These are phyloP conservation scores for Coemansia sp. DNA, from an alignment of 192 early-diverging fungal species.

Conservation along the genomic window DNA sequence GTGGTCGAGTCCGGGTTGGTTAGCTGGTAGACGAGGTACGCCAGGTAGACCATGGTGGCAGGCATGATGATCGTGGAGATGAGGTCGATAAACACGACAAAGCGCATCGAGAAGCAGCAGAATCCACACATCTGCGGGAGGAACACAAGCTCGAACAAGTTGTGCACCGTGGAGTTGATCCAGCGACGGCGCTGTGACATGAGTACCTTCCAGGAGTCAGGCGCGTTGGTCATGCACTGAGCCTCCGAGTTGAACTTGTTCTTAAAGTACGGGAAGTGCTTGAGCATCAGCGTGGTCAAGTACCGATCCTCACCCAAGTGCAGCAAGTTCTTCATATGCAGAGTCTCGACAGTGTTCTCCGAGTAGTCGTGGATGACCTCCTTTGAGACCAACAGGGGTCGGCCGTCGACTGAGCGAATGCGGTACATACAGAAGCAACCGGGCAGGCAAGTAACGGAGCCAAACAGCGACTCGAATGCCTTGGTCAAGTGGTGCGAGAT, in stretches of 20 bases:
- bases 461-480: conserved; percentile 97
- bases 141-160: conserved; percentile 90
- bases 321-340: conserved; percentile 98
- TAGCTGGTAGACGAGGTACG: conserved; percentile 77
- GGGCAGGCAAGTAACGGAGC: conserved; percentile 95
- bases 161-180: conserved; percentile 99
- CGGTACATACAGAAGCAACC: conserved; percentile 99
- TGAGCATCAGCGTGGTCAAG: conserved; percentile 89
- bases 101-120: conserved; percentile 97
- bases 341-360: conserved; percentile 90
- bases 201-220: conserved; percentile 89
- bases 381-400: conserved; percentile 87
- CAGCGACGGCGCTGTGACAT: conserved; percentile 98
- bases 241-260: conserved; percentile 92
- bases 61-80: conserved; percentile 93
- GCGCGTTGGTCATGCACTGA: conserved; percentile 90
- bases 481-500: conserved; percentile 97
- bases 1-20: conserved; percentile 59
- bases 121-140: conserved; percentile 94
- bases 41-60: conserved; percentile 85
- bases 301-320: conserved; percentile 99
- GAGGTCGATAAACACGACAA: conserved; percentile 94
- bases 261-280: conserved; percentile 97
- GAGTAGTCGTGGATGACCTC: conserved; percentile 92
- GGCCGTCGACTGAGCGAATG: conserved; percentile 76